A percentile compares a stretch with the other conserved stretches of the same genome.
phyloP scores from a whole-genome alignment of 2,329 filamentous ascomycete species.

The Alternaria sp. region DNA sequence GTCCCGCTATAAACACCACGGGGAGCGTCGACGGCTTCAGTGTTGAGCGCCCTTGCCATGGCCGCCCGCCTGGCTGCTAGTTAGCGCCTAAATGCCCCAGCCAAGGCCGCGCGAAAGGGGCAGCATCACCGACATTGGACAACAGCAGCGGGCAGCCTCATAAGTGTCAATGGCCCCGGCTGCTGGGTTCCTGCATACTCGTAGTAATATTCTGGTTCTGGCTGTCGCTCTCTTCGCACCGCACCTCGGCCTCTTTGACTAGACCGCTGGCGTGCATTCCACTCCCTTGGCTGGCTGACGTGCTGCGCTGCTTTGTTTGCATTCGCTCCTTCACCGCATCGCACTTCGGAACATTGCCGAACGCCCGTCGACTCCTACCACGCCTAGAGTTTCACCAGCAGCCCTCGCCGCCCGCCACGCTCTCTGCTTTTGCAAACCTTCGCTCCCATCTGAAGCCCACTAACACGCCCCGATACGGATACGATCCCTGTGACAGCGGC shows the following conservation, averaged over 20 bases:
- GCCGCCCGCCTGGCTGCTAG: constrained; percentile 5
- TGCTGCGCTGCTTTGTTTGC: constrained; percentile 23
- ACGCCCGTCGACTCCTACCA: constrained; percentile 18
- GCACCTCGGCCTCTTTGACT: constrained; percentile 29
- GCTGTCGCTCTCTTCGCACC: constrained; percentile 12
- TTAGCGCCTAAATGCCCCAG: constrained; percentile 30
- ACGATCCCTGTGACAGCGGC: constrained; percentile 29
- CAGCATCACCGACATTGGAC: constrained; percentile 34
- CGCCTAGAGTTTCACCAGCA: constrained; percentile 24
- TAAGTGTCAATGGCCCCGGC: constrained; percentile 21
- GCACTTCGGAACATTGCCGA: constrained; percentile 7
- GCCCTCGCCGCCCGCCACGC: constrained; percentile 8
- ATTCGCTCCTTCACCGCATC: constrained; percentile 19
- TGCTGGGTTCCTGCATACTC: constrained; percentile 2
- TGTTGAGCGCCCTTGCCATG: constrained; percentile 5
- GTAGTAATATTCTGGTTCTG: background rate
- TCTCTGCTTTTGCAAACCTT: constrained; percentile 6
- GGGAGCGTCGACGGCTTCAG: background rate
- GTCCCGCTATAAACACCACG: background rate
- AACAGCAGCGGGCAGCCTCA: constrained; percentile 13
- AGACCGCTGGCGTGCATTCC: constrained; percentile 29
- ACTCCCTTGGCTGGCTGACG: constrained; percentile 14
- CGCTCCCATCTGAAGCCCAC: constrained; percentile 5
- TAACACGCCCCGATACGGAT: constrained; percentile 13
- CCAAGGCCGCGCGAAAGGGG: constrained; percentile 35